Percentiles rank a stretch among this genome's conserved stretches.
Conservation (phyloP, 495 filamentous ascomycete species). For the Talaromyces thailandensis region DNA sequence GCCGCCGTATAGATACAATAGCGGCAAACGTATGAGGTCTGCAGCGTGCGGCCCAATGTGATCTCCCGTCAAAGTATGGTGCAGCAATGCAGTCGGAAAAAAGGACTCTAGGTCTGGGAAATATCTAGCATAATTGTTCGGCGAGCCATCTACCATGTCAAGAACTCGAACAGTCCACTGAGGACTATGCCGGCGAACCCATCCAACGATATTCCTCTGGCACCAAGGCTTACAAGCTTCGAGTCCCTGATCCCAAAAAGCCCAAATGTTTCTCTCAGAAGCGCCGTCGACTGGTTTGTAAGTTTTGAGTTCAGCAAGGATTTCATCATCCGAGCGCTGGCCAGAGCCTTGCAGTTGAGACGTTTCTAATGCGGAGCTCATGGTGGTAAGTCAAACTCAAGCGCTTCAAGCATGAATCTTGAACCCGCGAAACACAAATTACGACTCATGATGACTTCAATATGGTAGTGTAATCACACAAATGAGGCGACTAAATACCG, state of each 20-base stretch:
- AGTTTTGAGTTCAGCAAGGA: constrained; percentile 1
- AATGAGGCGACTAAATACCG: not conserved
- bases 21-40: constrained; percentile 14
- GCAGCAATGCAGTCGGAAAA: constrained; percentile 9
- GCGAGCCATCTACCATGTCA: constrained; percentile 12
- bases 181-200: constrained; percentile 11
- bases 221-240: constrained; percentile 12
- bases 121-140: constrained; percentile 7
- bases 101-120: not conserved
- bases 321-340: not conserved
- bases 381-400: not conserved
- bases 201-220: constrained; percentile 16
- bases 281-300: constrained; percentile 8
- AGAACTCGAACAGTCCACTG: constrained; percentile 15
- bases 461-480: not conserved
- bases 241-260: constrained; percentile 19
- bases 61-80: constrained; percentile 9
- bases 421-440: not conserved
- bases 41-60: constrained; percentile 14
- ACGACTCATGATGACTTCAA: not conserved
- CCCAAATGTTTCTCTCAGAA: constrained; percentile 18
- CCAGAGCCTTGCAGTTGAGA: not conserved
- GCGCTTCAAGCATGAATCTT: not conserved
- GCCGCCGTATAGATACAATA: constrained; percentile 15
- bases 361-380: not conserved